phyloP scores from a whole-genome alignment of 768 basidiomycete genomes.

The Hypholoma sublateritium region DNA sequence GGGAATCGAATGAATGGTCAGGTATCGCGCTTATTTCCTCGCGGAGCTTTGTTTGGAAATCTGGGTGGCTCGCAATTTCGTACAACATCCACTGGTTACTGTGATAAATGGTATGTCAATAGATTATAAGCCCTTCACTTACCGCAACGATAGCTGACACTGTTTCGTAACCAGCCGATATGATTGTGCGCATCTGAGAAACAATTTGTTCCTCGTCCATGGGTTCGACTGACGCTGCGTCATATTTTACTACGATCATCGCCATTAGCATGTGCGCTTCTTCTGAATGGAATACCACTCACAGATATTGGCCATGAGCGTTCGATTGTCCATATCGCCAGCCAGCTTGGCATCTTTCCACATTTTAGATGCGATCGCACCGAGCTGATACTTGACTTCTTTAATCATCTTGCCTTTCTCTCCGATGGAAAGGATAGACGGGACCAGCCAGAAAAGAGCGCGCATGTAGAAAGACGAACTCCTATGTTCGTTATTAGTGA shows the following conservation, averaged over 20 bases:
- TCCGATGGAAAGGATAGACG: constrained; percentile 53
- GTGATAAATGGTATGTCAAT: constrained; percentile 5
- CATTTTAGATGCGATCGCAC: constrained; percentile 49
- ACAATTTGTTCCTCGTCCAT: constrained; percentile 52
- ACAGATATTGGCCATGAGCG: constrained; percentile 58
- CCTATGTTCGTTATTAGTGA: constrained; percentile 62
- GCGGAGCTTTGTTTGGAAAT: constrained; percentile 56
- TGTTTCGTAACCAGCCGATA: constrained; percentile 61
- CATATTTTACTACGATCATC: constrained; percentile 42
- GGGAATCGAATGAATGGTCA: constrained; percentile 51
- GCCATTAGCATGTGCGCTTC: not conserved
- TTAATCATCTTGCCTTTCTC: constrained; percentile 60
- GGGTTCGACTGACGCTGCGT: constrained; percentile 25
- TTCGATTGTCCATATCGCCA: constrained; percentile 43
- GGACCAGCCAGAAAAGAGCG: constrained; percentile 61
- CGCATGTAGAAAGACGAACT: constrained; percentile 63
- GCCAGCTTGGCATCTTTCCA: constrained; percentile 52
- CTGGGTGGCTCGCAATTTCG: constrained; percentile 51
- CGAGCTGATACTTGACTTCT: constrained; percentile 52
- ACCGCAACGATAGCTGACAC: constrained; percentile 47
- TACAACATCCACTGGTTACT: constrained; percentile 60
- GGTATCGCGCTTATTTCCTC: constrained; percentile 46
- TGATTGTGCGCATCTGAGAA: constrained; percentile 61
- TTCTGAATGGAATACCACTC: constrained; percentile 14
- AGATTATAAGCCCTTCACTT: constrained; percentile 16